Evolutionary conservation across 2,329 filamentous ascomycete genomes (phyloP), one percentile per base, ranked within the genome.

Genomic region (Colletotrichum salicis): DNA sequence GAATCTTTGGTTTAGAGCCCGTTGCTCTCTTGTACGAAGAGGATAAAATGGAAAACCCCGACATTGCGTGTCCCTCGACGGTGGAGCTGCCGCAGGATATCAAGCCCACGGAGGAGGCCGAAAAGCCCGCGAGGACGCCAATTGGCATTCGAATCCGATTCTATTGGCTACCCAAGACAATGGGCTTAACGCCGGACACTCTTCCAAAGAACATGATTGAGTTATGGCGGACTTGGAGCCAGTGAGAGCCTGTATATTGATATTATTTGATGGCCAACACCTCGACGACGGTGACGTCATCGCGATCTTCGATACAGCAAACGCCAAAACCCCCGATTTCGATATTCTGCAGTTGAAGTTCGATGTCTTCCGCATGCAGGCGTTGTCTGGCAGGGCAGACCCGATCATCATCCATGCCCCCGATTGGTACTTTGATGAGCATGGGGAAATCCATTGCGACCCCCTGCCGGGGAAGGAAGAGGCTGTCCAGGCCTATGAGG

Each of bases 111-210:
- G 13, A 45, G 5, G 35, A 45, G 2, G 41, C 19, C 15, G 15
- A 5, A 0, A 15, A 45, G 41, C 13, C 13, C 15, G 15, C 13
- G 15, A 19, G 15, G 6, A 8, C 19, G 41, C 4, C 41, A 7
- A 45, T 45, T 7, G 51, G 51, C 15, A 54, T 27, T 4, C n/a
- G 51, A 4, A 0, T 27, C 13, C 51, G 22, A 27, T 22, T 24
- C n/a, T 0, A 54, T 1, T 54, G 51, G 51, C n/a, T 54, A 0
- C n/a, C 0, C 3, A 15, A 0, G 0, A 54, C 51, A 4, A 54
- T 8, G 51, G 4, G n/a, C 24, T 15, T 24, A 22, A 24, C 51
- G 11, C 51, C 24, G 5, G n/a, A 22, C 22, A 54, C 4, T 27
- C 10, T 54, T 5, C 51, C 51, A 12, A 22, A 2, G 7, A 12